These are phyloP conservation scores for Hysterangium stoloniferum DNA, from an alignment of 768 basidiomycete genomes.

Conservation along the genomic window DNA sequence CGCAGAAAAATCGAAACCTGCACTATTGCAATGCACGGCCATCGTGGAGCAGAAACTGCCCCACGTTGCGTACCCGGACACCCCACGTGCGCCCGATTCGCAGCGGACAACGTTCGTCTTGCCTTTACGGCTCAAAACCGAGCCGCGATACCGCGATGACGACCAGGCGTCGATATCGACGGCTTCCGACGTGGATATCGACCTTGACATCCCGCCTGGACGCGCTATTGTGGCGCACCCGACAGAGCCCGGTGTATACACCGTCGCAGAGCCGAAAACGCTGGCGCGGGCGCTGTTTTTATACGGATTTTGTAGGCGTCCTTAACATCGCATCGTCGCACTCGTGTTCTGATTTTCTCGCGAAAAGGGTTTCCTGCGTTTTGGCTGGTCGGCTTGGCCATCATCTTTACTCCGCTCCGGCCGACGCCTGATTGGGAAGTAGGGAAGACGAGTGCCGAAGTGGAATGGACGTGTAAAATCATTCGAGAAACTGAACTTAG, in stretches of 20 bases:
- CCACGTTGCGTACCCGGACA: neutral
- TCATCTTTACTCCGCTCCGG: constrained; percentile 5
- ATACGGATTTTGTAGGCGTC: constrained; percentile 5
- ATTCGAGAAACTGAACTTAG: constrained; percentile 8
- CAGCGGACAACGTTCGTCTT: neutral
- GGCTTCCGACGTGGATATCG: neutral
- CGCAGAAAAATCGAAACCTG: neutral
- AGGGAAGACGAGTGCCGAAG: neutral
- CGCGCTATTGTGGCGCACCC: neutral
- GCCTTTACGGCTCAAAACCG: neutral
- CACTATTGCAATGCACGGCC: too few species aligned
- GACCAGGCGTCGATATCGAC: neutral
- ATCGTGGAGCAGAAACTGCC: neutral
- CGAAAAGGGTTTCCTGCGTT: constrained; percentile 4
- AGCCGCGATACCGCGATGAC: neutral
- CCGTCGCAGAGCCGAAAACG: constrained; percentile 3
- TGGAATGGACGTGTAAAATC: constrained; percentile 1
- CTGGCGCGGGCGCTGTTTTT: constrained; percentile 7
- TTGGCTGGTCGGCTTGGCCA: constrained; percentile 3
- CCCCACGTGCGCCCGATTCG: neutral
- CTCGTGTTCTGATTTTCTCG: neutral
- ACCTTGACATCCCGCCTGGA: neutral
- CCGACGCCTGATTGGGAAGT: constrained; percentile 8
- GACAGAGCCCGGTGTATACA: neutral
- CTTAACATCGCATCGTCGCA: neutral